Percentiles rank a stretch among this genome's conserved stretches.
These are phyloP conservation scores for Penicillium tannophilum DNA, from an alignment of 495 filamentous ascomycete genomes.

Conservation along the genomic window DNA sequence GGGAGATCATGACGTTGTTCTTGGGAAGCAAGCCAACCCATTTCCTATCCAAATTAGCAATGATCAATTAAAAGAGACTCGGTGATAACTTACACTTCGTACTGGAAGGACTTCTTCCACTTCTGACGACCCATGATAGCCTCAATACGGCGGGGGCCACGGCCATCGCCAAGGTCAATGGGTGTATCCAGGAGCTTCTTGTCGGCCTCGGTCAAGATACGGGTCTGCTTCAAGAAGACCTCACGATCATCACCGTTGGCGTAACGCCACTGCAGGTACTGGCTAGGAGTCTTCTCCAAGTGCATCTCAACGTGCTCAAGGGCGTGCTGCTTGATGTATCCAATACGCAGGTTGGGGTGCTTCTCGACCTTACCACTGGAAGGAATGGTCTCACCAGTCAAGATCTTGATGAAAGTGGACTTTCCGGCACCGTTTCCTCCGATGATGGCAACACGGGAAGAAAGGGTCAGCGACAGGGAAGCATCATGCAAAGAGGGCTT, in stretches of 20 bases:
- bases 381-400: constrained; percentile 94
- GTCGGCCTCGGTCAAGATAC: constrained; percentile 82
- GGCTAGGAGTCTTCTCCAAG: constrained; percentile 97
- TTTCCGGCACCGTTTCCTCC: constrained; percentile 98
- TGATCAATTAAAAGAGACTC: background rate
- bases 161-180: constrained; percentile 81
- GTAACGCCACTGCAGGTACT: constrained; percentile 99
- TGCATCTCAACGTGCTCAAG: constrained; percentile 99
- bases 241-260: constrained; percentile 96
- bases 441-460: constrained; percentile 92
- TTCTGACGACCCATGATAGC: constrained; percentile 94
- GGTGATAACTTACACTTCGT: constrained; percentile 62
- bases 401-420: constrained; percentile 94
- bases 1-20: constrained; percentile 87
- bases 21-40: constrained; percentile 89
- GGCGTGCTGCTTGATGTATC: constrained; percentile 99
- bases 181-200: constrained; percentile 86
- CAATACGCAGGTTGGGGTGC: constrained; percentile 97
- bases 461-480: constrained; percentile 82
- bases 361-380: constrained; percentile 91
- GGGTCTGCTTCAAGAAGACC: constrained; percentile 96
- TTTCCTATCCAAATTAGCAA: constrained; percentile 46
- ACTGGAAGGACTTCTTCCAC: constrained; percentile 99
- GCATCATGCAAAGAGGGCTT: constrained; percentile 89
- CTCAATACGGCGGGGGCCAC: constrained; percentile 76